These are phyloP conservation scores for Calonectria hawksworthii DNA, from an alignment of 2,329 filamentous ascomycete species.

Conservation along the genomic window DNA sequence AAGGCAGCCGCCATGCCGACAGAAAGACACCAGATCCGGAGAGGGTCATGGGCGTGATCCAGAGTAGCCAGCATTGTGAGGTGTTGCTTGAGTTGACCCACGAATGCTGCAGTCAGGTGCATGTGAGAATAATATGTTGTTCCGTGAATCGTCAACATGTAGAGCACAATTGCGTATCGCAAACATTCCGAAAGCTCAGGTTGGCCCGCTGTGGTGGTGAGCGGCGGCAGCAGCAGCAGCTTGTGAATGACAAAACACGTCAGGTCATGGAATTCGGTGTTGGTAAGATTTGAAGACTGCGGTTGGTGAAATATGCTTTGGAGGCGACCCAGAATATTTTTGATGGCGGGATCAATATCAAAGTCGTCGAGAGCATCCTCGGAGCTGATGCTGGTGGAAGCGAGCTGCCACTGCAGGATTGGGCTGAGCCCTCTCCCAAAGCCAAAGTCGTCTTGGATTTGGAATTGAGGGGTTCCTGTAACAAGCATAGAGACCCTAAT, in stretches of 20 bases:
- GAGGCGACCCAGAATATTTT: slow-evolving; percentile 59
- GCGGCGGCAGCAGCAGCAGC: slow-evolving; percentile 52
- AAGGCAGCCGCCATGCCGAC: slow-evolving; percentile 56
- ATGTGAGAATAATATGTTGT: slow-evolving; percentile 69
- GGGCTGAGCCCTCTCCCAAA: slow-evolving; percentile 63
- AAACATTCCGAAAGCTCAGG: slow-evolving; percentile 57
- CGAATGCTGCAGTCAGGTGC: slow-evolving; percentile 53
- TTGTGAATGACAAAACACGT: slow-evolving; percentile 68
- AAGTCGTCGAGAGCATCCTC: slow-evolving; percentile 32
- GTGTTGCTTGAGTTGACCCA: slow-evolving; percentile 49
- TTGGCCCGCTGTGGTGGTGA: slow-evolving; percentile 10
- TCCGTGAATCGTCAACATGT: slow-evolving; percentile 68
- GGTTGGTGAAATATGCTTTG: slow-evolving; percentile 57
- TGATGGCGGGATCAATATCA: slow-evolving; percentile 52
- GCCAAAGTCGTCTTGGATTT: slow-evolving; percentile 63
- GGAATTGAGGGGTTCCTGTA: slow-evolving; percentile 66
- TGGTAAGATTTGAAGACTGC: slow-evolving; percentile 46
- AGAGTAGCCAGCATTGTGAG: slow-evolving; percentile 41
- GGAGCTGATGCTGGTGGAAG: slow-evolving; percentile 25
- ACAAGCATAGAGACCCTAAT: slow-evolving; percentile 71
- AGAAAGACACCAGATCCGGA: slow-evolving; percentile 59
- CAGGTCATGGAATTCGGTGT: slow-evolving; percentile 66
- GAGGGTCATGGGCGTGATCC: slow-evolving; percentile 31
- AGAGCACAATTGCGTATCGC: slow-evolving; percentile 62
- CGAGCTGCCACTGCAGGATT: slow-evolving; percentile 63